Evolutionary conservation across 805 yeast species (phyloP).

Genomic region (Myxozyma sirexii): DNA sequence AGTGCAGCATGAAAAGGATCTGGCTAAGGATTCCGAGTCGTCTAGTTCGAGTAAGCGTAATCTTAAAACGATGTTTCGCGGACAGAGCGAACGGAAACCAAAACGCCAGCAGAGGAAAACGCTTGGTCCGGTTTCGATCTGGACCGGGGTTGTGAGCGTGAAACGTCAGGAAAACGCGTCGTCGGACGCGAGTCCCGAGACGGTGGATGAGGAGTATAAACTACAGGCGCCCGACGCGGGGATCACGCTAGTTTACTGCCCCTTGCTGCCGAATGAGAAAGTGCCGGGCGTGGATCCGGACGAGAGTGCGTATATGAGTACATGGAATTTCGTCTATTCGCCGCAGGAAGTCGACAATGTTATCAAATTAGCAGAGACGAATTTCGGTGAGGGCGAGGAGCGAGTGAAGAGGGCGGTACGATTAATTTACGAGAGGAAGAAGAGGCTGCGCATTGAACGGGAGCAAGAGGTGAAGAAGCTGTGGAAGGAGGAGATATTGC

Average conservation of each 20-base stretch:
- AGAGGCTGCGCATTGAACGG: constrained; percentile 3
- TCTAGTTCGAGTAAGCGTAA: neutral
- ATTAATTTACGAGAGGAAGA: constrained; percentile 34
- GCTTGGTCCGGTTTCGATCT: constrained; percentile 27
- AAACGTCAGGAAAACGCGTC: neutral
- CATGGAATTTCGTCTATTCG: constrained; percentile 37
- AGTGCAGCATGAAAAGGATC: neutral
- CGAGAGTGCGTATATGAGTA: constrained; percentile 33
- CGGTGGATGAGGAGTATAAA: constrained; percentile 14
- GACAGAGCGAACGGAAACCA: neutral
- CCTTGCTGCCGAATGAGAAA: constrained; percentile 33
- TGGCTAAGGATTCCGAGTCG: neutral
- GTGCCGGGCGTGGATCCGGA: constrained; percentile 36
- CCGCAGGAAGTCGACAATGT: constrained; percentile 35
- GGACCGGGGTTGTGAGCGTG: constrained; percentile 27
- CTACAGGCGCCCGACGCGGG: constrained; percentile 15
- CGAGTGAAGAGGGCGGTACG: constrained; percentile 30
- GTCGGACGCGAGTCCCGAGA: neutral
- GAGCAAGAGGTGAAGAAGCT: neutral
- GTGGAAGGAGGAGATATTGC: constrained; percentile 11
- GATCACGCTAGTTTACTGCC: constrained; percentile 37
- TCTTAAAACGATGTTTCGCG: neutral
- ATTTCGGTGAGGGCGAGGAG: constrained; percentile 33
- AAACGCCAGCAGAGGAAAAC: neutral
- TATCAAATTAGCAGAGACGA: constrained; percentile 28